phyloP scores from a whole-genome alignment of 805 yeast genomes.

The Kodamaea laetipori region DNA sequence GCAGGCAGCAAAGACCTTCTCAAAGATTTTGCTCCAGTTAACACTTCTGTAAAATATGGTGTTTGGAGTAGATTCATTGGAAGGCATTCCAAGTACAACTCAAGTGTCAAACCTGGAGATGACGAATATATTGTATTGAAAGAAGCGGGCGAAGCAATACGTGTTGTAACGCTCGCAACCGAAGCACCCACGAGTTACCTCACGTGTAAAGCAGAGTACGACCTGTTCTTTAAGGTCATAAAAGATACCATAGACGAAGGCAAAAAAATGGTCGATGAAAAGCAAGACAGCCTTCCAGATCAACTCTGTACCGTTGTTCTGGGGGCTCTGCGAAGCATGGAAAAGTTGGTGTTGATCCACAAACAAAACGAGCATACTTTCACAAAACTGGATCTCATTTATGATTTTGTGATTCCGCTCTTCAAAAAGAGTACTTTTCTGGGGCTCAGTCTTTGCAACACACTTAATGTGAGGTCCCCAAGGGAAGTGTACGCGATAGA shows the following conservation, averaged over 20 bases:
- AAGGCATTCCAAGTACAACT: conserved; percentile 34
- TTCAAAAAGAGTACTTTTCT: conserved; percentile 6
- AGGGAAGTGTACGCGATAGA: conserved; percentile 9
- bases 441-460: conserved; percentile 9
- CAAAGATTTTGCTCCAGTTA: conserved; percentile 32
- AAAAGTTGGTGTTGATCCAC: background rate
- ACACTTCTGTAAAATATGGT: conserved; percentile 33
- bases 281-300: background rate
- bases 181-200: background rate
- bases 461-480: conserved; percentile 12
- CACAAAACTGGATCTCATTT: conserved; percentile 1
- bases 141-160: conserved; percentile 26
- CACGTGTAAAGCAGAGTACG: background rate
- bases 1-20: conserved; percentile 11
- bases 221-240: background rate
- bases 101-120: conserved; percentile 35
- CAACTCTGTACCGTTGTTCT: background rate
- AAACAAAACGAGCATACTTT: background rate
- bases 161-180: conserved; percentile 23
- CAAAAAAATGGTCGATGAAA: background rate
- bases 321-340: background rate
- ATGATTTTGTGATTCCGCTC: conserved; percentile 8
- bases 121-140: conserved; percentile 44
- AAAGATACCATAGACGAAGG: conserved; percentile 8
- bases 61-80: conserved; percentile 43